Percentiles rank a stretch among this genome's conserved stretches.
Conservation (phyloP, 768 basidiomycete species). For the Naganishia onofrii region DNA sequence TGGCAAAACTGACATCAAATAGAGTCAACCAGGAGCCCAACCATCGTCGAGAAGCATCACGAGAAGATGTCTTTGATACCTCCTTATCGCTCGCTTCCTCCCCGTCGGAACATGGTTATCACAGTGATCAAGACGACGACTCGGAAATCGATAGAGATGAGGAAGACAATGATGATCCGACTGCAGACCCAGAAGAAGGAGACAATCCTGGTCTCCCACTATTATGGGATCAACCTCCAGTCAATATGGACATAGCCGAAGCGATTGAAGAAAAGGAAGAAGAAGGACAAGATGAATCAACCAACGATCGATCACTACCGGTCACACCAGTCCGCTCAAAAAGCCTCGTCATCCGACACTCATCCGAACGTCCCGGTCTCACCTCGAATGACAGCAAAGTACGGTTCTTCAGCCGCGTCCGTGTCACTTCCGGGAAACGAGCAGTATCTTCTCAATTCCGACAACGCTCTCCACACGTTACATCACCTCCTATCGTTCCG, state of each 20-base stretch:
- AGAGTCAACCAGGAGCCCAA: neutral
- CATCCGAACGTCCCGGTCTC: constrained; percentile 20
- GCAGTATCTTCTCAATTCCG: constrained; percentile 7
- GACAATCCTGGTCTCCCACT: constrained; percentile 26
- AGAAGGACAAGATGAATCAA: neutral
- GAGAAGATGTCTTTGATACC: constrained; percentile 8
- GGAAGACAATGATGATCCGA: neutral
- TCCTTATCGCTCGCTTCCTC: constrained; percentile 22
- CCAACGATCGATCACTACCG: neutral
- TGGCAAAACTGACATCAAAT: neutral
- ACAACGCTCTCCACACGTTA: constrained; percentile 1
- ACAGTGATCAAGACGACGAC: constrained; percentile 11
- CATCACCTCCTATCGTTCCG: constrained; percentile 9
- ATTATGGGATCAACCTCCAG: constrained; percentile 24
- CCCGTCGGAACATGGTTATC: constrained; percentile 1
- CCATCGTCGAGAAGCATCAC: neutral
- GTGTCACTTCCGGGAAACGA: constrained; percentile 22
- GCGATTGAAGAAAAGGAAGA: neutral
- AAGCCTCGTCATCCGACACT: constrained; percentile 6
- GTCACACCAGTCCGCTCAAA: constrained; percentile 7
- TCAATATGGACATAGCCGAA: neutral
- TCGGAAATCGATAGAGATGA: constrained; percentile 1
- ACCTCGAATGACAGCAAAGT: constrained; percentile 25
- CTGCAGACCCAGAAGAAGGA: neutral
- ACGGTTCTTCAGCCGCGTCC: constrained; percentile 26